Percentiles rank a stretch among this genome's conserved stretches.
phyloP scores from a whole-genome alignment of 805 yeast species.

The Metschnikowia colocasiae region DNA sequence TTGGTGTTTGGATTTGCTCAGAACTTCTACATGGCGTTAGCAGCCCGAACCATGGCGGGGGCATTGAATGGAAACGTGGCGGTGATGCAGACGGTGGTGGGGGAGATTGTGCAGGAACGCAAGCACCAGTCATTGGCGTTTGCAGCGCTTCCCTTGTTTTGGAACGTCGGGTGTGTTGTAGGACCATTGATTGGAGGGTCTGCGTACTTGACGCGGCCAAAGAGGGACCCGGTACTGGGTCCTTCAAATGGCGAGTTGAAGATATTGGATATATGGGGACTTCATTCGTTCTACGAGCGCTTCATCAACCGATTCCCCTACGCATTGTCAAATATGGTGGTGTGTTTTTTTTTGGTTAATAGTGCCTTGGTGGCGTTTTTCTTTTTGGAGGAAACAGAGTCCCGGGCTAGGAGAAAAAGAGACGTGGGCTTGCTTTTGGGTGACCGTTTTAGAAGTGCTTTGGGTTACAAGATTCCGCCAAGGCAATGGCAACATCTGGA shows the following conservation, averaged over 20 bases:
- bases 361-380: constrained; percentile 30
- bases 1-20: constrained; percentile 28
- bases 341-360: constrained; percentile 24
- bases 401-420: constrained; percentile 23
- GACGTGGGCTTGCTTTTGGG: constrained; percentile 34
- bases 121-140: constrained; percentile 32
- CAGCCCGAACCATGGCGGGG: constrained; percentile 29
- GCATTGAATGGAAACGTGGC: constrained; percentile 31
- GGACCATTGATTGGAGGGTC: constrained; percentile 36
- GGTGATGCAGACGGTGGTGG: constrained; percentile 29
- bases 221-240: constrained; percentile 2
- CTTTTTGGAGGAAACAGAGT: constrained; percentile 39
- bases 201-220: constrained; percentile 27
- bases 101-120: constrained; percentile 30
- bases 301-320: constrained; percentile 34
- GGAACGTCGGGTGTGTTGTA: constrained; percentile 30
- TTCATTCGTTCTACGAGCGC: constrained; percentile 20
- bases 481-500: constrained; percentile 27
- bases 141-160: constrained; percentile 29
- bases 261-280: too few species aligned
- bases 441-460: constrained; percentile 24
- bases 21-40: constrained; percentile 27
- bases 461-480: constrained; percentile 26
- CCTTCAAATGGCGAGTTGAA: too few species aligned
- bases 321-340: constrained; percentile 37